A percentile compares a stretch with the other conserved stretches of the same genome.
phyloP scores from a whole-genome alignment of 352 stramenopile genomes.

The Globisporangium solare region DNA sequence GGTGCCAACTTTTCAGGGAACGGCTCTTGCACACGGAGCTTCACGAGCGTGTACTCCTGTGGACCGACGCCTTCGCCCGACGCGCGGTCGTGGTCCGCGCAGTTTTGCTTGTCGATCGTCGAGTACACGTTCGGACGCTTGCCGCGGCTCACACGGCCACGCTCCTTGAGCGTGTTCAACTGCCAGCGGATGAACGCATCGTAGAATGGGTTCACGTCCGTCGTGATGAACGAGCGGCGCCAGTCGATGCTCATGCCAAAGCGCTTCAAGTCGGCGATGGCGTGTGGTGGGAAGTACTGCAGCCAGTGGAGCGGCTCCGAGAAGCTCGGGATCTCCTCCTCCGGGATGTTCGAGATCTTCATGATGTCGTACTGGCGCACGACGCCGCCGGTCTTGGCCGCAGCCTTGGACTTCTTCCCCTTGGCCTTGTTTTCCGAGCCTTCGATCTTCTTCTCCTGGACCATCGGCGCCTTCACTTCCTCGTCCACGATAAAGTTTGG shows the following conservation, averaged over 20 bases:
- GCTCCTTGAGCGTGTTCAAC: conserved; percentile 95
- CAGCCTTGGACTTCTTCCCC: conserved; percentile 98
- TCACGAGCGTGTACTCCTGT: conserved; percentile 99
- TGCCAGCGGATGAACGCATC: conserved; percentile 99
- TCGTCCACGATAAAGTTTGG: conserved; percentile 88
- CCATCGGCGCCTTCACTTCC: conserved; percentile 22
- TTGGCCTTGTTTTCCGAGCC: conserved; percentile 82
- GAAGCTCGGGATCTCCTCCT: conserved; percentile 97
- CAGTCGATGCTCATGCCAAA: conserved; percentile 98
- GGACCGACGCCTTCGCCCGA: conserved; percentile 98
- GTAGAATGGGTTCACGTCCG: conserved; percentile 99
- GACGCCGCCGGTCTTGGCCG: conserved; percentile 96
- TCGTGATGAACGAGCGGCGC: conserved; percentile 99
- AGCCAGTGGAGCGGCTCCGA: conserved; percentile 98
- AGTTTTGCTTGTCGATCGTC: conserved; percentile 97
- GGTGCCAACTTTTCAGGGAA: conserved; percentile 71
- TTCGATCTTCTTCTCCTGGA: conserved; percentile 77
- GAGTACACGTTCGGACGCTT: conserved; percentile 99
- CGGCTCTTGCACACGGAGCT: conserved; percentile 90
- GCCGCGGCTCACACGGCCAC: conserved; percentile 86
- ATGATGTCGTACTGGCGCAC: conserved; percentile 99
- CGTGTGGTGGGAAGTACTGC: conserved; percentile 98
- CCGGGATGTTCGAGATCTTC: conserved; percentile 87
- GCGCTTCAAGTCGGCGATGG: conserved; percentile 94
- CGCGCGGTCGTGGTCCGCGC: conserved; percentile 98